phyloP scores from a whole-genome alignment of 768 basidiomycete species.

The Artomyces pyxidatus region DNA sequence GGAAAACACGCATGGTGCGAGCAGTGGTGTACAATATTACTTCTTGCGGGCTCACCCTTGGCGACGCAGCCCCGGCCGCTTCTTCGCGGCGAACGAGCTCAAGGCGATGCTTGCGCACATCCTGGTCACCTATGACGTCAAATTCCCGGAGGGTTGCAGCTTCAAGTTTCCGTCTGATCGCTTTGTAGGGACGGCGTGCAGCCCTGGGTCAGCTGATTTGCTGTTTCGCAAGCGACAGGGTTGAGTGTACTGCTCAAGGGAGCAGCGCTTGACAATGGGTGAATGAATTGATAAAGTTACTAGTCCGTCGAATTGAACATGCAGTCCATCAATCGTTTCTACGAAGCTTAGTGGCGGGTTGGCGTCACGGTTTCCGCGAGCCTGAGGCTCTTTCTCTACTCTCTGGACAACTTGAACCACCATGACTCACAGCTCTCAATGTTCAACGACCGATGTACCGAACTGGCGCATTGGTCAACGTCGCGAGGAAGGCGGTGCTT shows the following conservation, averaged over 20 bases:
- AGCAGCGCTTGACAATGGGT: no score
- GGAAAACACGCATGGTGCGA: slow-evolving; percentile 21
- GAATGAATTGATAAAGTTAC: no score
- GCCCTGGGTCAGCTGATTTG: neutral
- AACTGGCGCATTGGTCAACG: no score
- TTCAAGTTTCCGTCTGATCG: neutral
- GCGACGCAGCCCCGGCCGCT: slow-evolving; percentile 26
- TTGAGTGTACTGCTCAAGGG: neutral
- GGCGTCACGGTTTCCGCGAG: no score
- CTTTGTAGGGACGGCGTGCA: neutral
- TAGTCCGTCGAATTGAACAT: no score
- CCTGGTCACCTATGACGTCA: slow-evolving; percentile 25
- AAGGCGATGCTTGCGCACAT: slow-evolving; percentile 28
- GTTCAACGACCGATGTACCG: no score
- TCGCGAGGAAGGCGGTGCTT: no score
- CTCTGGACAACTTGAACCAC: no score
- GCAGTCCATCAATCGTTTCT: no score
- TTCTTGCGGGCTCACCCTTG: neutral
- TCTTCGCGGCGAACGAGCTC: slow-evolving; percentile 27
- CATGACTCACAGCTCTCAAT: no score
- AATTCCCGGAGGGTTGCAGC: slow-evolving; percentile 16
- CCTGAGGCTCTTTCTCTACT: no score
- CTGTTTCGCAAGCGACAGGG: neutral
- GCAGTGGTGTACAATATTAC: neutral
- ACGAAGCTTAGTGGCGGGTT: no score